Conservation (phyloP, 2,329 filamentous ascomycete species). For the Aspergillus novoparasiticus region DNA sequence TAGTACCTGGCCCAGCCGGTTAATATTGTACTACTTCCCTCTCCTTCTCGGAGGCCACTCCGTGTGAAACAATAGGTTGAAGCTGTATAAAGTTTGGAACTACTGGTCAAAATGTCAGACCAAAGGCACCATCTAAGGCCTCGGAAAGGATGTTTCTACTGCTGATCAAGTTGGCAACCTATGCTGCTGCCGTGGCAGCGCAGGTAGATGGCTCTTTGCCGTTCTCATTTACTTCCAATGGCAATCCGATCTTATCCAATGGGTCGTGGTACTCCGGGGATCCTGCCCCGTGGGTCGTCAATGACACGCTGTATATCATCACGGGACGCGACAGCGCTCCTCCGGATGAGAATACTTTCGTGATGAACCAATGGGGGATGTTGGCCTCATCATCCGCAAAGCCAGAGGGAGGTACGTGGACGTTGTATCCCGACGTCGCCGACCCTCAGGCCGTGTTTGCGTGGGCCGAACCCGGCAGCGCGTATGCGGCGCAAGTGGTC, state of each 20-base stretch:
- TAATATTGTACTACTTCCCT: background rate
- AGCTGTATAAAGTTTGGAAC: background rate
- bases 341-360: conserved; percentile 1
- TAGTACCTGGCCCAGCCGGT: background rate
- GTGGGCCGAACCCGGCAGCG: background rate
- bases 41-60: background rate
- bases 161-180: background rate
- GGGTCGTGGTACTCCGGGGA: conserved; percentile 5
- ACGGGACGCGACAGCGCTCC: conserved; percentile 3
- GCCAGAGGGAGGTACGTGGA: background rate
- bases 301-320: conserved; percentile 6
- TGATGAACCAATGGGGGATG: conserved; percentile 7
- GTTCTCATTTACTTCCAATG: conserved; percentile 2
- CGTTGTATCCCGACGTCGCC: conserved; percentile 2
- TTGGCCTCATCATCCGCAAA: background rate
- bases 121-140: background rate
- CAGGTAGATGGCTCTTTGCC: background rate
- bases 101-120: background rate
- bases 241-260: conserved; percentile 6
- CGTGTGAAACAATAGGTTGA: background rate
- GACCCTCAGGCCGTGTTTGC: background rate
- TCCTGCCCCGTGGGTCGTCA: conserved; percentile 3
- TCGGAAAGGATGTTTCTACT: background rate
- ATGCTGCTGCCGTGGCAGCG: background rate
- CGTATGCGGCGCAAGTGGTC: conserved; percentile 6